phyloP scores from a whole-genome alignment of 306 rosid genomes.

The Castanea mollissima region DNA sequence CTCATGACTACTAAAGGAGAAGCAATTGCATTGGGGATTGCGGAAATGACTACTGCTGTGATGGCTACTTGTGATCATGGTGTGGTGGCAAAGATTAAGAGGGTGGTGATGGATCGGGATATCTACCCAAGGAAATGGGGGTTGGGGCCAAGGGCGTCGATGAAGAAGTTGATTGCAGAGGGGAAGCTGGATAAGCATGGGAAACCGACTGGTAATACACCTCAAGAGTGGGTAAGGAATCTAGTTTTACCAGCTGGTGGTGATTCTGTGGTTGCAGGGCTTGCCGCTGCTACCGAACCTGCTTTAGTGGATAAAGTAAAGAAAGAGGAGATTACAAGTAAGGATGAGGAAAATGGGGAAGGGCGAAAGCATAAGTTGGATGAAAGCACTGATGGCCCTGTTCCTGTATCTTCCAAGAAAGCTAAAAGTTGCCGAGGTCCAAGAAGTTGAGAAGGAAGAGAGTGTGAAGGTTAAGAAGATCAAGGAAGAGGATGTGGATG shows the following conservation, averaged over 20 bases:
- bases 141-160: conserved; percentile 73
- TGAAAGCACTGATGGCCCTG: conserved; percentile 37
- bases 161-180: conserved; percentile 63
- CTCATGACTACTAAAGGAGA: conserved; percentile 86
- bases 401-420: conserved; percentile 48
- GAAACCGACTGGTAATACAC: conserved; percentile 63
- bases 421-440: conserved; percentile 35
- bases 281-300: conserved; percentile 51
- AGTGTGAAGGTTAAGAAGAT: conserved; percentile 26
- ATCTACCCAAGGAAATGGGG: conserved; percentile 92
- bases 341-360: conserved; percentile 29
- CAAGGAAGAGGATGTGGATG: conserved; percentile 22
- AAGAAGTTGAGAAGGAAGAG: conserved; percentile 23
- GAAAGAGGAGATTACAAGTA: conserved; percentile 24
- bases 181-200: conserved; percentile 74
- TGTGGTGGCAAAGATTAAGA: conserved; percentile 76
- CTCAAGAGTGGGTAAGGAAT: conserved; percentile 70
- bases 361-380: conserved; percentile 48
- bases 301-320: conserved; percentile 15
- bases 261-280: conserved; percentile 53
- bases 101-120: conserved; percentile 91
- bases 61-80: conserved; percentile 94
- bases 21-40: conserved; percentile 81
- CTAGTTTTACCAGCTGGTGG: conserved; percentile 60
- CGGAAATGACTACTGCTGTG: conserved; percentile 84